Base-by-base conservation (phyloP, 768 basidiomycete species). In the Leccinum disarticulatum region DNA sequence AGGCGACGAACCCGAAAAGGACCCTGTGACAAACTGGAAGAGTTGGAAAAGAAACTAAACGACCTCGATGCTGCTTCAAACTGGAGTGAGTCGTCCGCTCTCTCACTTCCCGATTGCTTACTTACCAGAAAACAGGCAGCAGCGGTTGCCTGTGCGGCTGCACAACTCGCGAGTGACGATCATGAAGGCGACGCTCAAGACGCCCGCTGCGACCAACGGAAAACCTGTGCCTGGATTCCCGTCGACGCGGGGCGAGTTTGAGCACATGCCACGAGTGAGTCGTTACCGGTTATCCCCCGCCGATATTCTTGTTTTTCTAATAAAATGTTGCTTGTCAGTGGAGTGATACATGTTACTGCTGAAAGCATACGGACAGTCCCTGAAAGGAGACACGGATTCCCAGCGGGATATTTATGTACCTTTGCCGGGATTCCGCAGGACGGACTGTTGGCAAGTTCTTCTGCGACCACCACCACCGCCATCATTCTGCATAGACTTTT, bases 221-320 rank as follows among this genome's bases (percentile, higher is more conserved):
- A 79, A 79, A 64, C 64, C 72, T 0, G 76, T 70, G 27, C 47
- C 61, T 11, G 73, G 75, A 54, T 77, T 77, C 68, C 78, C 78
- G 10, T 51, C 43, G 4, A 73, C 75, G 1, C 74, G 76, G 54
- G 78, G 78, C 56, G 78, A 79, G 61, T 79, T 79, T 54, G 78
- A 79, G 61, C 77, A 79, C 62, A 70, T 79, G n/a, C n/a, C n/a
- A 79, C 77, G 17, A 79, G 78, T 79, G 31, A 5, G 43, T 41
- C 8, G 1, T 17, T 31, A 5, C 8, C 4, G n/a, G n/a, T n/a
- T n/a, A n/a, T n/a, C n/a, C n/a, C n/a, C n/a, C n/a, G n/a, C 10
- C 33, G 30, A 31, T 31, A 38, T 15, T 1, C 13, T 35, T 35
- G 14, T 38, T 13, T 46, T 0, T 3, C n/a, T 10, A 5, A 41